Base-by-base conservation (phyloP, 148 eudicot species). In the Pouteria glomerata region DNA sequence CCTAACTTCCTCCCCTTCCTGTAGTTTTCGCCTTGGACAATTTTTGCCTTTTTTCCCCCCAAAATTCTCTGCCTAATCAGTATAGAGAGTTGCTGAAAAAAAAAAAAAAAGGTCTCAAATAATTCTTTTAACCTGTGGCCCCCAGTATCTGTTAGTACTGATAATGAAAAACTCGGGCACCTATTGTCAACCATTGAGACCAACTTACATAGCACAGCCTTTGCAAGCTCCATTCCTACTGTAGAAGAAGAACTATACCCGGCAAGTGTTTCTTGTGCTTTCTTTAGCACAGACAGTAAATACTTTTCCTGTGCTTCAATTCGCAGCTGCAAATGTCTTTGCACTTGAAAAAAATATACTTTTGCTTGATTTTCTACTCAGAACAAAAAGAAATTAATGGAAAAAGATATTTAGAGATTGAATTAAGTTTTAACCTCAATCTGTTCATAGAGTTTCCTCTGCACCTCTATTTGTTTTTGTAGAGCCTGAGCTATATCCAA, bases 251-350 rank as follows among this genome's bases (percentile, higher is more conserved):
- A 68, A 59, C 78, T 80, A 24, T 85, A 87, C 66, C 76, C 78
- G n/a, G n/a, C n/a, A n/a, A n/a, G n/a, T n/a, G n/a, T n/a, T n/a
- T n/a, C n/a, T n/a, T n/a, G n/a, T n/a, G 99, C 99, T 81, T 88
- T 95, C 72, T 78, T 84, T 34, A 95, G 69, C 48, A 91, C 99
- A n/a, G 89, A 89, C 30, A 89, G 96, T 67, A 95, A 57, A 72
- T 95, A 95, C 75, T 88, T 89, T 18, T 96, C 99, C 83, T 95
- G 99, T 12, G 99, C 97, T 76, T 95, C 99, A 53, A 95, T 95
- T 60, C 99, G 66, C 52, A 95, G 79, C 79, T 95, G 99, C 78
- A 95, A 82, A 81, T 89, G 99, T 35, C 83, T 91, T 76, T 91
- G 99, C 66, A 95, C 99, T 97, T 94, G 79, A 8, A 56, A 18